These are phyloP conservation scores for Tetradesmus obliquus DNA, from an alignment of 139 green algal genomes.

Conservation along the genomic window DNA sequence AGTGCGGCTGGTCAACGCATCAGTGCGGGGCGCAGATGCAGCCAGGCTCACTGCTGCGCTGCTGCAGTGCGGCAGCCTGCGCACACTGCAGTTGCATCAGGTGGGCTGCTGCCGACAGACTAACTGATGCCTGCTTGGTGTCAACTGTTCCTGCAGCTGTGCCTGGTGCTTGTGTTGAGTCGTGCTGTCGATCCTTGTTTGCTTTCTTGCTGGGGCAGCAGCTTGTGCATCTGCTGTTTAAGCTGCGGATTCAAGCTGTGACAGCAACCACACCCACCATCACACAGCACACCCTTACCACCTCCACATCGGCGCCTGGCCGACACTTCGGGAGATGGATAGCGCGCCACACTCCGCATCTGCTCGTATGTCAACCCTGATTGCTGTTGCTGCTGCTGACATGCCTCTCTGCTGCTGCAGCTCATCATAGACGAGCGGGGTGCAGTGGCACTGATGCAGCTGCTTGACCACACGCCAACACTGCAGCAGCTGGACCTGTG, in stretches of 20 bases:
- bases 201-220: too few species aligned
- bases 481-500: constrained; percentile 44
- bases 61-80: constrained; percentile 18
- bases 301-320: too few species aligned
- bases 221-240: too few species aligned
- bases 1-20: constrained; percentile 22
- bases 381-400: not conserved
- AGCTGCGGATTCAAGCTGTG: too few species aligned
- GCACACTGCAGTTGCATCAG: not conserved
- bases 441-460: not conserved
- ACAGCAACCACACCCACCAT: too few species aligned
- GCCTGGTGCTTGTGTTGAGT: too few species aligned
- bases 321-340: too few species aligned
- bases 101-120: not conserved
- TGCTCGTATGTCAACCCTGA: too few species aligned
- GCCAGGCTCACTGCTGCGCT: not conserved
- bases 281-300: too few species aligned
- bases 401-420: not conserved
- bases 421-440: not conserved
- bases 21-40: not conserved
- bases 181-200: too few species aligned
- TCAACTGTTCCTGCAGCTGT: not conserved
- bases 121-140: not conserved
- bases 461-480: constrained; percentile 38
- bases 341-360: too few species aligned